Base-by-base conservation (phyloP, 1,139 yeast species). In the Candida smagusa region DNA sequence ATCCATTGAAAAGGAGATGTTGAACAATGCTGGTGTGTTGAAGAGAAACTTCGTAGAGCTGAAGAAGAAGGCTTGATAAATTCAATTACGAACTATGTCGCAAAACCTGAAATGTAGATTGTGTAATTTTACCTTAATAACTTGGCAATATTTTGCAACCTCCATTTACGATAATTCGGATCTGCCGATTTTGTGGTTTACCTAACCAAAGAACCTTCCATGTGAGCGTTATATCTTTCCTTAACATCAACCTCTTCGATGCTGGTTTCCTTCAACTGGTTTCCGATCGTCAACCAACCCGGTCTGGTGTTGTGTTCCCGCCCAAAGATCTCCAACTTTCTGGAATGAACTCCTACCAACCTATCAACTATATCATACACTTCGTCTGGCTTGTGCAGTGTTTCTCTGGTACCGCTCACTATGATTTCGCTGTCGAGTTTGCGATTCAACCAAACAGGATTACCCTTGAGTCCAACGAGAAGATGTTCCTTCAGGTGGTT, bases 401-500 rank as follows among this genome's bases (percentile, higher is more conserved):
- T 86, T 53, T 90, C 96, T 47, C 96, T 72, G 0, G 97, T 86
- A 2, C 83, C 73, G 21, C 96, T 83, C 1, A 88, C 92, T 31
- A 90, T 72, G 8, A 84, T 67, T 54, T 90, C 96, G 2, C 82
- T 68, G 54, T 89, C 96, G 9, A 84, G 58, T 32, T 75, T 70
- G 35, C 69, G 66, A 44, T 76, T 75, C 21, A 87, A 54, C 95
- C 96, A 87, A n/a, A 58, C 50, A 0, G 95, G 92, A 32, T 74
- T 58, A 0, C 97, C 97, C 53, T 89, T 89, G 23, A 84, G 55
- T 0, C 96, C 97, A 22, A 90, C 86, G 9, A 90, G 62, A 33
- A 88, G 67, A 56, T 90, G 97, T 59, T 90, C 97, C 51, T 90
- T 90, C 0, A 96, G 86, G 59, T 90, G 97, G 55, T 90, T 90